These are phyloP conservation scores for Penicillium angulare DNA, from an alignment of 495 filamentous ascomycete genomes.

Conservation along the genomic window DNA sequence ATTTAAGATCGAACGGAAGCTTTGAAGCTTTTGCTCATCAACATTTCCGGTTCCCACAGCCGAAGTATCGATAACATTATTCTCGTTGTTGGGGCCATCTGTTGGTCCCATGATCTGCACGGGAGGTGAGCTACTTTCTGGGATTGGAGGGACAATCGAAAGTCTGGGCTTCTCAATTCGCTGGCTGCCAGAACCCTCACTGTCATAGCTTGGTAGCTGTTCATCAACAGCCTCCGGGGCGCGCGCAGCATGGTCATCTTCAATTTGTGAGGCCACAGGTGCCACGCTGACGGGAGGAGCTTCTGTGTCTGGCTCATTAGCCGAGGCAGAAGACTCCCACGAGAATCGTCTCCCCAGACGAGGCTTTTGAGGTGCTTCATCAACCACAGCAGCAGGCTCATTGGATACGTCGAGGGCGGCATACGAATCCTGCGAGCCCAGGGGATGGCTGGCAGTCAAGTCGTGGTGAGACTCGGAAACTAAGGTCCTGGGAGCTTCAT, in stretches of 20 bases:
- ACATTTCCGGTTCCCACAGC: constrained; percentile 10
- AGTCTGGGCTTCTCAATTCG: constrained; percentile 21
- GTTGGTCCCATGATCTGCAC: constrained; percentile 16
- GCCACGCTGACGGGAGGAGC: neutral
- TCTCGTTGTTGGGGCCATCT: neutral
- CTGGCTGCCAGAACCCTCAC: constrained; percentile 12
- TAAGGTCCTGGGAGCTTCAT: constrained; percentile 9
- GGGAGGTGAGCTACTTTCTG: constrained; percentile 16
- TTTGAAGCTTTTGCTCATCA: constrained; percentile 42
- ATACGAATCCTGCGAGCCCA: constrained; percentile 20
- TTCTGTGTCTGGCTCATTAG: constrained; percentile 17
- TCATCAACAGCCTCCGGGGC: constrained; percentile 11
- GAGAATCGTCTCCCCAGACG: constrained; percentile 39
- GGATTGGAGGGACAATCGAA: constrained; percentile 23
- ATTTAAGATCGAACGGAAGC: constrained; percentile 72
- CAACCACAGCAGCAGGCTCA: neutral
- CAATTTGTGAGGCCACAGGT: constrained; percentile 10
- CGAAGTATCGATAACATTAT: neutral
- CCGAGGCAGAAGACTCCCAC: constrained; percentile 37
- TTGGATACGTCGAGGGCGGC: constrained; percentile 5
- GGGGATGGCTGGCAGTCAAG: constrained; percentile 10
- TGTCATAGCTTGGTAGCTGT: constrained; percentile 16
- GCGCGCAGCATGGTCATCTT: constrained; percentile 2
- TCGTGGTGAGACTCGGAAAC: constrained; percentile 19
- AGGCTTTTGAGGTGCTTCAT: constrained; percentile 17